Evolutionary conservation across 495 filamentous ascomycete species (phyloP).

Genomic region (Cladorrhinum samala): DNA sequence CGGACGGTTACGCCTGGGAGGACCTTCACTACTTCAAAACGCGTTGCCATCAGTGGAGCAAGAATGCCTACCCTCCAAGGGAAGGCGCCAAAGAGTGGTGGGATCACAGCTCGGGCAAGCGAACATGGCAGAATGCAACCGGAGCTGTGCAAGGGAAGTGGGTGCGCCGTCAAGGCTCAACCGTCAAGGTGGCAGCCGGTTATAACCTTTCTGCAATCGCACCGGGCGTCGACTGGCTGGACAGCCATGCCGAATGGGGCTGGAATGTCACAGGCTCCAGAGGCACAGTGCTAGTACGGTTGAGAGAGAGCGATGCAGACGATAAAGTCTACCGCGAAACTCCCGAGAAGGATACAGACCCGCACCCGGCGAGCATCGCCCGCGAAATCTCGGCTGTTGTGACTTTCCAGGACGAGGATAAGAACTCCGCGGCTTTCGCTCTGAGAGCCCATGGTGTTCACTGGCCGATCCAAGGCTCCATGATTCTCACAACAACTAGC

Average conservation of each 20-base stretch:
- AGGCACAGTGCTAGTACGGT: conserved; percentile 49
- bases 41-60: conserved; percentile 38
- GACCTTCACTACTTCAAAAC: conserved; percentile 45
- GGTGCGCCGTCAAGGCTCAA: conserved; percentile 51
- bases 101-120: conserved; percentile 36
- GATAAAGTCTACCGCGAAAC: conserved; percentile 34
- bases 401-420: conserved; percentile 63
- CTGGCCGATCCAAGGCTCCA: conserved; percentile 66
- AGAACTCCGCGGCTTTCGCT: conserved; percentile 64
- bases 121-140: conserved; percentile 74
- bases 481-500: conserved; percentile 79
- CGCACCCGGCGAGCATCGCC: conserved; percentile 24
- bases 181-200: conserved; percentile 25
- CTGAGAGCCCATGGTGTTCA: conserved; percentile 76
- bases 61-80: conserved; percentile 31
- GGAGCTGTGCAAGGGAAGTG: conserved; percentile 71
- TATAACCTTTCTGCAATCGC: conserved; percentile 46
- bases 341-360: conserved; percentile 6
- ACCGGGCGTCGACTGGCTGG: conserved; percentile 37
- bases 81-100: conserved; percentile 23
- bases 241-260: conserved; percentile 46
- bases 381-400: conserved; percentile 59
- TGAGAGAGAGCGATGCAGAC: conserved; percentile 43
- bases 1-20: conserved; percentile 71
- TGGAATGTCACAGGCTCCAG: conserved; percentile 60